Percentiles rank a stretch among this genome's conserved stretches.
Conservation (phyloP, 306 rosid species). For the Cyamopsis tetragonoloba region DNA sequence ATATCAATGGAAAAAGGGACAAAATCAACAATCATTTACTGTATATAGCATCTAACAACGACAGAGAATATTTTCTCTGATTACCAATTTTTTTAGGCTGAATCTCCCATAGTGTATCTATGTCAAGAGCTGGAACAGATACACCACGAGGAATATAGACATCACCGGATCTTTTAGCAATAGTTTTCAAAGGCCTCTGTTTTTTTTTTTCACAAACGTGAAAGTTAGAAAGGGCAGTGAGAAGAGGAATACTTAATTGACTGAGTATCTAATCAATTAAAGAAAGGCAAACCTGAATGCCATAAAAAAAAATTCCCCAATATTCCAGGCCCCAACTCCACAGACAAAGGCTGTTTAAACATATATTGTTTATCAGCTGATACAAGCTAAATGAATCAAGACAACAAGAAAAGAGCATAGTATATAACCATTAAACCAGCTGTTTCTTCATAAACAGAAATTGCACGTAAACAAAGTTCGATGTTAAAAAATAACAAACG, state of each 20-base stretch:
- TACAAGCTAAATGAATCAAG: not conserved
- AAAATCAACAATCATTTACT: not conserved
- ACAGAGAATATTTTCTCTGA: not conserved
- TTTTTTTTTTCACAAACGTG: conserved; percentile 5
- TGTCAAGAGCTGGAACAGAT: conserved; percentile 81
- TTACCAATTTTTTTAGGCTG: conserved; percentile 68
- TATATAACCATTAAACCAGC: conserved; percentile 63
- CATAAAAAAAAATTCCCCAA: conserved; percentile 77
- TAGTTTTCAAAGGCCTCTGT: conserved; percentile 82
- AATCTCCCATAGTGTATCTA: conserved; percentile 73
- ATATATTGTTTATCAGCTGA: conserved; percentile 13
- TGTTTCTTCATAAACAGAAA: conserved; percentile 75
- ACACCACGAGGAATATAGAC: conserved; percentile 83
- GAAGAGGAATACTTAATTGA: not conserved
- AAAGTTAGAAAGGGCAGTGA: not conserved
- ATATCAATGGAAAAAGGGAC: not conserved
- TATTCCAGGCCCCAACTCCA: conserved; percentile 84
- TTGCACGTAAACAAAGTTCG: not conserved
- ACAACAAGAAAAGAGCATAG: not conserved
- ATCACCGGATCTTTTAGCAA: conserved; percentile 75
- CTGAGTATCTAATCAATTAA: not conserved
- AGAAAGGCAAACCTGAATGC: conserved; percentile 62
- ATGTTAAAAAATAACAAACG: not conserved
- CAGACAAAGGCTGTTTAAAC: conserved; percentile 62
- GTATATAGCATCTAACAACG: not conserved